A percentile compares a stretch with the other conserved stretches of the same genome.
Evolutionary conservation across 495 filamentous ascomycete genomes (phyloP).

Genomic region (Lophiotrema nucula): DNA sequence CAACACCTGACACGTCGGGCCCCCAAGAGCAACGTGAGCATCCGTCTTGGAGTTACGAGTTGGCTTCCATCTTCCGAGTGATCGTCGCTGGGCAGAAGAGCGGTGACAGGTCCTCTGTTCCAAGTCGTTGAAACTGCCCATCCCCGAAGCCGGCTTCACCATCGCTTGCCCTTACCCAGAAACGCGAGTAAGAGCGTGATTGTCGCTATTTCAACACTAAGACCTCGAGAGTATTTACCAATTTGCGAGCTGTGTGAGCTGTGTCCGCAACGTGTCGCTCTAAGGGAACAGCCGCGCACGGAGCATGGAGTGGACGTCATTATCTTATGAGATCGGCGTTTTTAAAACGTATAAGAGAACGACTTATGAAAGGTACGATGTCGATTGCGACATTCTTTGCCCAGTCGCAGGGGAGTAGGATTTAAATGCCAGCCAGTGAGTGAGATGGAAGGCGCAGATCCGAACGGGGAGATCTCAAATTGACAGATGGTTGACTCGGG

Average conservation of each 20-base stretch:
- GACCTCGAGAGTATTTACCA: neutral
- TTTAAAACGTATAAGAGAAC: conserved; percentile 8
- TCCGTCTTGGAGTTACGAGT: neutral
- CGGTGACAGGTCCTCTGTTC: conserved; percentile 10
- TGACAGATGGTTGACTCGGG: neutral
- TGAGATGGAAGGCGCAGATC: neutral
- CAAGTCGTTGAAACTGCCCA: neutral
- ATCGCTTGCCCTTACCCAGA: too few species aligned
- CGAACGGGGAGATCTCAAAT: too few species aligned
- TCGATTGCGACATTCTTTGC: conserved; percentile 13
- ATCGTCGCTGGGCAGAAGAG: conserved; percentile 21
- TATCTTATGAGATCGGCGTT: conserved; percentile 7
- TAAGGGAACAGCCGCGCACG: neutral
- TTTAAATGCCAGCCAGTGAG: conserved; percentile 4
- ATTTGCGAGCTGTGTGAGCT: neutral
- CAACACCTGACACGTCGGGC: neutral
- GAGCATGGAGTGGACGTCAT: conserved; percentile 14
- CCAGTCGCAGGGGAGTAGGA: neutral
- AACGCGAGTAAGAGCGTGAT: too few species aligned
- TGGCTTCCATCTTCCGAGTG: conserved; percentile 2
- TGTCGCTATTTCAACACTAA: neutral
- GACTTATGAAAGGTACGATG: conserved; percentile 3
- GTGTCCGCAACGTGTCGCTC: neutral
- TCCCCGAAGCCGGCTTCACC: neutral
- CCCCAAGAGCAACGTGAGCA: neutral